Base-by-base conservation (phyloP, 1,284 basidiomycete species). In the Puccinia horiana region DNA sequence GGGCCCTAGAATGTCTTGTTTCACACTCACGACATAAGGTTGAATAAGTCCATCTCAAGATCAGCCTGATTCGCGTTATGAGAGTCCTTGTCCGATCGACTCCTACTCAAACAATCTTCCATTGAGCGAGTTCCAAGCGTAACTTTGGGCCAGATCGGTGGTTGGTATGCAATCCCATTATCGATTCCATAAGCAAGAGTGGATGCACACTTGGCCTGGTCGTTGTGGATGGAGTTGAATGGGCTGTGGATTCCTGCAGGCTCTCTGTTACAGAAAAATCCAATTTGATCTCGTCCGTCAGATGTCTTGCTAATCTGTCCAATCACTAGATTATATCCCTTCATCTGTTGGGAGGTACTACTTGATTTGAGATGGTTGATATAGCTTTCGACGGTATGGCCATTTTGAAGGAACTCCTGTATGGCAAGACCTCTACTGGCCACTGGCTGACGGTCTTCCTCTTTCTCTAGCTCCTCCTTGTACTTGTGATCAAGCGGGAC, bases 311-410 rank as follows among this genome's bases (percentile, higher is more conserved):
- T n/a, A 23, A 72, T 44, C 32, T 80, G 44, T 18, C 76, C 76
- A 23, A 78, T 52, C 42, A 78, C 76, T 32, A 78, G 44, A 69
- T 78, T 78, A n/a, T 67, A 78, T 37, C 76, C 76, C 69, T 78
- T 69, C 63, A 78, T 78, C 4, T 37, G 5, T 29, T 69, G 26
- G n/a, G 61, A 42, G 0, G 20, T 16, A 2, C 29, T 20, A 32
- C 42, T 77, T 35, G 61, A 61, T 29, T 67, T 78, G 3, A 78
- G 20, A 1, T 69, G 8, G 26, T 20, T 9, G 47, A 78, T 49
- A 47, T 69, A 78, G 47, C 42, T 49, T 35, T 78, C 6, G 18
- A 69, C 42, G 12, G 1, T 35, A 18, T 49, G 16, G 29, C 23
- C 29, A 6, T 20, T 23, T 40, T 40, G 54, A 12, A 76, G 74